Percentiles rank a stretch among this genome's conserved stretches.
phyloP scores from a whole-genome alignment of 208 protist genomes.

The Phytomonas serpens region DNA sequence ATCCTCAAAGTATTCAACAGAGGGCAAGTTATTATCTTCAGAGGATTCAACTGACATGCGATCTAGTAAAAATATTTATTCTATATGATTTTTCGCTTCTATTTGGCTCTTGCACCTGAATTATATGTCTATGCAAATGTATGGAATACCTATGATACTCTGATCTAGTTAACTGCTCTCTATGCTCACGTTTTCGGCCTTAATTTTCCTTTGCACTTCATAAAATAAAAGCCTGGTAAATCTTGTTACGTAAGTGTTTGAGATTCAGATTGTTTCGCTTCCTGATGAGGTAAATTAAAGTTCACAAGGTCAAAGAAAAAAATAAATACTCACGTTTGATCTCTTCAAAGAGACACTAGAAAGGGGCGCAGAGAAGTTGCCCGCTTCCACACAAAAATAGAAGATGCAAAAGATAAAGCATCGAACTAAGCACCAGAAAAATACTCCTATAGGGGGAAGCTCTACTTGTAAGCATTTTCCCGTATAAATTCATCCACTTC shows the following conservation, averaged over 20 bases:
- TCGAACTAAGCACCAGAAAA: background rate
- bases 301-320: background rate
- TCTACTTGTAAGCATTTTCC: background rate
- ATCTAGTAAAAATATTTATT: slow-evolving; percentile 5
- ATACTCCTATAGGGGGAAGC: background rate
- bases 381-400: slow-evolving; percentile 1
- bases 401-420: background rate
- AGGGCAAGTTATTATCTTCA: background rate
- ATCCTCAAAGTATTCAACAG: background rate
- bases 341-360: background rate
- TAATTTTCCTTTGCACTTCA: background rate
- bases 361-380: background rate
- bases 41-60: background rate
- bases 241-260: background rate
- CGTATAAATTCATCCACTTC: background rate
- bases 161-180: background rate
- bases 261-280: background rate
- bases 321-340: background rate
- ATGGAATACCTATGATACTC: background rate
- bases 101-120: background rate
- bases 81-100: slow-evolving; percentile 4
- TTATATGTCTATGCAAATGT: slow-evolving; percentile 7
- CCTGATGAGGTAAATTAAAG: background rate
- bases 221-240: background rate
- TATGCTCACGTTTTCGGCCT: background rate